Conservation (phyloP, 2,329 filamentous ascomycete species). For the Cyphellophora europaea region DNA sequence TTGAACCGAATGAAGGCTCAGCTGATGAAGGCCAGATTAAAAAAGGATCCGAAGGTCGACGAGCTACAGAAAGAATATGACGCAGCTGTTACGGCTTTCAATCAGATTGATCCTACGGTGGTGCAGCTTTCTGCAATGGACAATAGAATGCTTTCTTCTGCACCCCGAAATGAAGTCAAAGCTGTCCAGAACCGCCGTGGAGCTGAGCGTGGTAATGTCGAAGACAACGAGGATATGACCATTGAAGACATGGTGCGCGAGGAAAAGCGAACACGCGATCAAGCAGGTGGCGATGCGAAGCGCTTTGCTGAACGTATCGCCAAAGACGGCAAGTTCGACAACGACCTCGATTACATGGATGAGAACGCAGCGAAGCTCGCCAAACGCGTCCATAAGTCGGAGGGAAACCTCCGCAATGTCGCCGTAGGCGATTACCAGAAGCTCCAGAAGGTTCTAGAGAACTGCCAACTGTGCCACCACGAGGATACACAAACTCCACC, state of each 20-base stretch:
- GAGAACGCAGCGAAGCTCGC: slow-evolving; percentile 90
- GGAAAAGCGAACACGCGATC: slow-evolving; percentile 73
- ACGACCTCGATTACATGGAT: slow-evolving; percentile 93
- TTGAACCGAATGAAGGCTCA: slow-evolving; percentile 87
- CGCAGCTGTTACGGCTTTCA: slow-evolving; percentile 56
- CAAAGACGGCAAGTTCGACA: slow-evolving; percentile 81
- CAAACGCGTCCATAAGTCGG: slow-evolving; percentile 75
- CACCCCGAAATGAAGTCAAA: slow-evolving; percentile 64
- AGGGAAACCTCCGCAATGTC: slow-evolving; percentile 75
- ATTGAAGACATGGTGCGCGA: slow-evolving; percentile 97
- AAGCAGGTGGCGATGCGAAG: slow-evolving; percentile 68
- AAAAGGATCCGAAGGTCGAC: slow-evolving; percentile 62
- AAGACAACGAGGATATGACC: slow-evolving; percentile 90
- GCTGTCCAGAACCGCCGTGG: slow-evolving; percentile 71
- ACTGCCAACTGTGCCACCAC: slow-evolving; percentile 84
- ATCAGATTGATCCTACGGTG: slow-evolving; percentile 53
- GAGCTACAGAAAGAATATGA: slow-evolving; percentile 80
- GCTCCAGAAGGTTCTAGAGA: slow-evolving; percentile 76
- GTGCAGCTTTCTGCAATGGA: slow-evolving; percentile 83
- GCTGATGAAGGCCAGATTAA: slow-evolving; percentile 91
- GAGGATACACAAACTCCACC: slow-evolving; percentile 73
- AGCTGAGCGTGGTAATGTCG: slow-evolving; percentile 71
- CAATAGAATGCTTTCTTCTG: slow-evolving; percentile 78
- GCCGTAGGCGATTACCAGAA: slow-evolving; percentile 85
- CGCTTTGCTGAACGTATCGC: slow-evolving; percentile 86